Conservation (phyloP, 2,329 filamentous ascomycete species). For the Waltergamsia citrina region DNA sequence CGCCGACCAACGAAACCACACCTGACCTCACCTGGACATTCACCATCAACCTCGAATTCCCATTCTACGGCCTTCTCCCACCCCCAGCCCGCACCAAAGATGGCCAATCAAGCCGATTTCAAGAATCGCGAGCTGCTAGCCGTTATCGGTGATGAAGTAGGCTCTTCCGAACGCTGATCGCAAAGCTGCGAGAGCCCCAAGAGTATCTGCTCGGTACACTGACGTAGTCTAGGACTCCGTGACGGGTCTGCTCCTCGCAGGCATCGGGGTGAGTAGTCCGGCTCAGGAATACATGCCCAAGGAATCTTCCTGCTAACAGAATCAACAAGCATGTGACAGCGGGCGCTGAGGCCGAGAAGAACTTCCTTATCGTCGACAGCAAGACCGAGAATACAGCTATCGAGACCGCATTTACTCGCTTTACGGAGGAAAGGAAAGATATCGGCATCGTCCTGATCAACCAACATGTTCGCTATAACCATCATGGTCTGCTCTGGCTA, state of each 20-base stretch:
- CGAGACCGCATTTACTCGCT: constrained; percentile 81
- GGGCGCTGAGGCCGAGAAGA: constrained; percentile 84
- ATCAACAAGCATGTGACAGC: constrained; percentile 73
- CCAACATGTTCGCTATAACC: constrained; percentile 64
- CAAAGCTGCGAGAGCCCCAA: not conserved
- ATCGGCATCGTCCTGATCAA: constrained; percentile 97
- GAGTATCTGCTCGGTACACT: constrained; percentile 7
- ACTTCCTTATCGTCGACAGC: constrained; percentile 91
- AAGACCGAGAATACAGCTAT: constrained; percentile 88
- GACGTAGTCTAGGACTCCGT: constrained; percentile 68
- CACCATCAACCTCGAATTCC: not conserved
- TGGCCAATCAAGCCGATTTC: constrained; percentile 48
- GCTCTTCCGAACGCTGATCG: constrained; percentile 5
- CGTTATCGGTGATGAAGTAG: constrained; percentile 93
- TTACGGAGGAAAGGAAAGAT: constrained; percentile 85
- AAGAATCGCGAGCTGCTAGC: constrained; percentile 93
- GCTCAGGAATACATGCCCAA: too few species aligned
- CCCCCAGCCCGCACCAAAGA: constrained; percentile 14
- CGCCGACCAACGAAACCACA: too few species aligned
- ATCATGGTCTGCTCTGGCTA: not conserved
- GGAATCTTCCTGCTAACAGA: too few species aligned
- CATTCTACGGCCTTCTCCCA: not conserved
- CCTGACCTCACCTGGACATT: too few species aligned
- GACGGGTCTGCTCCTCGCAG: constrained; percentile 87
- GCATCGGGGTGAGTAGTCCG: constrained; percentile 64